Evolutionary conservation across 257 asterid genomes (phyloP), one percentile per base, ranked within the genome.

Genomic region (Capsicum chinense): DNA sequence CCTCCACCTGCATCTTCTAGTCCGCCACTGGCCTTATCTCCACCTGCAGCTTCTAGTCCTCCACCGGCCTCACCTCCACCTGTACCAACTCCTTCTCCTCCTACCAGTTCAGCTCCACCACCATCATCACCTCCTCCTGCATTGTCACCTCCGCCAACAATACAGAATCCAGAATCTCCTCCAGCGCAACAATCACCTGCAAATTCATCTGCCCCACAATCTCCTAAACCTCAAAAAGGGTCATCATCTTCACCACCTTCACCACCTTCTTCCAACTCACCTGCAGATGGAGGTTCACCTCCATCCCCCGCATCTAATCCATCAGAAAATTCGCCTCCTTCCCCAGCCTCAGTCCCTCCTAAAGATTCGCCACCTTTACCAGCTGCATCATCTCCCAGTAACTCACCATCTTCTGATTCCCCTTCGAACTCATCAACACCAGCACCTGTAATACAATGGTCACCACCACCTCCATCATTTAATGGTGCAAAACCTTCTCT

Each of bases 321-420:
- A 26, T 54, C 63, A 44, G 78, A 15, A 3, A 80, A 9, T 63
- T 58, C 87, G 37, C 81, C 94, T 35, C 90, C 95, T 11, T 88
- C 92, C 3, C 84, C 87, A 79, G n/a, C 89, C 56, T 84, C 90
- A 39, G 78, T n/a, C 37, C 85, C 92, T 79, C 88, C 90, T n/a
- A 62, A 62, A 37, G 80, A 15, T 59, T 84, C 92, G 6, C 93
- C 95, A n/a, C 91, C 97, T 5, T 37, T 86, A 19, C 87, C 87
- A 7, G 79, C 83, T 83, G 74, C 79, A 17, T 52, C 69, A 2
- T 7, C 86, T 68, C 64, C 9, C 19, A 78, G 26, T 78, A 26
- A 56, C 63, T 26, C 81, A 76, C 63, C 63, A 7, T 52, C 63
- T 76, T 52, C 21, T 78, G 16, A 5, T 78, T 47, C 21, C 10